phyloP scores from a whole-genome alignment of 2,329 filamentous ascomycete genomes.

The Blastomyces parvus region DNA sequence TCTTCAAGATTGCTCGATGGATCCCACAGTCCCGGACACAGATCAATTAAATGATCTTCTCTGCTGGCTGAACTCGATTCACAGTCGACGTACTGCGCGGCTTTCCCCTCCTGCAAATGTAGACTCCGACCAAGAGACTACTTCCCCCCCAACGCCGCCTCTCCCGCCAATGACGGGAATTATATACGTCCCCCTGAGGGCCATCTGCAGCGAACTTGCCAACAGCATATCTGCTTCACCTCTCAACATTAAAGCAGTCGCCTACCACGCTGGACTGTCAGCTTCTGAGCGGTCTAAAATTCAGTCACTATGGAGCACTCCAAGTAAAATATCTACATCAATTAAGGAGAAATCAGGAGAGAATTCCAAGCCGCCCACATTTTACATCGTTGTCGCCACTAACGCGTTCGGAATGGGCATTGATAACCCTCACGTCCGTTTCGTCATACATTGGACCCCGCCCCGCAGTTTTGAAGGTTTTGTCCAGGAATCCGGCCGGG shows the following conservation, averaged over 20 bases:
- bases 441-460: slow-evolving; percentile 89
- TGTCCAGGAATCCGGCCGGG: slow-evolving; percentile 89
- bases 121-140: slow-evolving; percentile 22
- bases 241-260: slow-evolving; percentile 33
- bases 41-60: slow-evolving; percentile 73
- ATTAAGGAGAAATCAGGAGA: slow-evolving; percentile 14
- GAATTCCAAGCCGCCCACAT: slow-evolving; percentile 45
- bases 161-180: slow-evolving; percentile 37
- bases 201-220: slow-evolving; percentile 34
- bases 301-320: slow-evolving; percentile 31
- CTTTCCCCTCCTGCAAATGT: slow-evolving; percentile 59
- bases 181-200: slow-evolving; percentile 38
- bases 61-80: slow-evolving; percentile 63
- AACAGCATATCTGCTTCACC: slow-evolving; percentile 22
- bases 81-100: slow-evolving; percentile 54
- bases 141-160: slow-evolving; percentile 7
- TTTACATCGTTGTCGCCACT: slow-evolving; percentile 88
- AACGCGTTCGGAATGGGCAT: slow-evolving; percentile 98
- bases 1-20: slow-evolving; percentile 25
- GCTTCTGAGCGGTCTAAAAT: slow-evolving; percentile 58
- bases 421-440: slow-evolving; percentile 88
- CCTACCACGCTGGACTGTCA: slow-evolving; percentile 54
- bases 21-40: slow-evolving; percentile 31
- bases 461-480: slow-evolving; percentile 93
- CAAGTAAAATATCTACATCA: slow-evolving; percentile 11